Evolutionary conservation across 768 basidiomycete genomes (phyloP).

Genomic region (Leccinellum albellum): DNA sequence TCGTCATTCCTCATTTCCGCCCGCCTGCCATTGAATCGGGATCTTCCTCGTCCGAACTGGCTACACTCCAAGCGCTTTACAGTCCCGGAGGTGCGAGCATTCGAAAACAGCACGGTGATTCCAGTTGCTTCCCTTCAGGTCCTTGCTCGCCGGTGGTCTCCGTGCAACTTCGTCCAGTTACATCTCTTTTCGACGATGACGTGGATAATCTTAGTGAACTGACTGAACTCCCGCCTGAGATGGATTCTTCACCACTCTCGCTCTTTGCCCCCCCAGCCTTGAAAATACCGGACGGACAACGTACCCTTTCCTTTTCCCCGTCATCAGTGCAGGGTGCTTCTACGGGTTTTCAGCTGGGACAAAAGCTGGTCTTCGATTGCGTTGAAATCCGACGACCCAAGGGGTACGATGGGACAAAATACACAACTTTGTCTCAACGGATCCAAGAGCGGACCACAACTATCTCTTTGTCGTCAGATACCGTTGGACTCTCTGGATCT

Average conservation of each 20-base stretch:
- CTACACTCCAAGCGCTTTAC: neutral
- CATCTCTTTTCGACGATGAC: slow-evolving; percentile 10
- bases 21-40: neutral
- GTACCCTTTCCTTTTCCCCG: neutral
- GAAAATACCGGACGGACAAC: neutral
- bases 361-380: slow-evolving; percentile 22
- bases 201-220: slow-evolving; percentile 23
- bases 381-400: slow-evolving; percentile 18
- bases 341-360: neutral
- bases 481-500: neutral
- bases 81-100: neutral
- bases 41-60: neutral
- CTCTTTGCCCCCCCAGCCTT: neutral
- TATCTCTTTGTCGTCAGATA: neutral
- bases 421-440: neutral
- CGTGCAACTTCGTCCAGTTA: neutral
- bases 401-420: slow-evolving; percentile 8
- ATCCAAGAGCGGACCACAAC: slow-evolving; percentile 13
- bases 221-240: slow-evolving; percentile 29
- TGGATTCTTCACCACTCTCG: slow-evolving; percentile 11
- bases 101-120: neutral
- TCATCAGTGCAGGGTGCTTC: neutral
- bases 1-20: neutral
- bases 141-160: neutral
- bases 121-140: neutral